A percentile compares a stretch with the other conserved stretches of the same genome.
Conservation (phyloP, 257 asterid genomes). For the Misopates orontium region DNA sequence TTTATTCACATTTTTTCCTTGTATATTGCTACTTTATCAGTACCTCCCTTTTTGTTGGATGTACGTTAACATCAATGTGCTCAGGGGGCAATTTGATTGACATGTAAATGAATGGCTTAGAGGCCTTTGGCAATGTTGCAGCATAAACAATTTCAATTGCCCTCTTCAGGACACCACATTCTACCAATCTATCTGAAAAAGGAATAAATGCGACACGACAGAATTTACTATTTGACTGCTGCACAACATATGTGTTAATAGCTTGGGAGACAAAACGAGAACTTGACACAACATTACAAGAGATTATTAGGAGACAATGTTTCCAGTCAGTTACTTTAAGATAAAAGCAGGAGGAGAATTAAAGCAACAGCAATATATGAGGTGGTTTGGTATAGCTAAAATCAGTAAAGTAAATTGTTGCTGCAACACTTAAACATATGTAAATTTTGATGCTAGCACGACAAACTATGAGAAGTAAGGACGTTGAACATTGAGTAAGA, state of each 20-base stretch:
- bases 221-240: constrained; percentile 11
- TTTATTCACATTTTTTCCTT: constrained; percentile 17
- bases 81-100: constrained; percentile 86
- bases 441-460: constrained; percentile 12
- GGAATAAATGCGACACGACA: constrained; percentile 20
- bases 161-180: constrained; percentile 87
- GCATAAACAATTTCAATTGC: constrained; percentile 94
- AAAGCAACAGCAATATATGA: constrained; percentile 7
- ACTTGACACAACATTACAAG: neutral
- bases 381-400: constrained; percentile 4
- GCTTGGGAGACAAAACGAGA: constrained; percentile 3
- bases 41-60: constrained; percentile 99
- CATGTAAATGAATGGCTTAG: constrained; percentile 90
- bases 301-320: constrained; percentile 2
- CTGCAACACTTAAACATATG: constrained; percentile 10
- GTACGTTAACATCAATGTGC: constrained; percentile 92
- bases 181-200: constrained; percentile 85
- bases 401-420: neutral
- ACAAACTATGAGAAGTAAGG: constrained; percentile 5
- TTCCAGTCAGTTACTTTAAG: constrained; percentile 1
- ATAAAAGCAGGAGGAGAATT: neutral
- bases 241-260: constrained; percentile 15
- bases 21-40: constrained; percentile 8
- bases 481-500: constrained; percentile 8
- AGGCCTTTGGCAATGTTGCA: constrained; percentile 96